Conservation (phyloP, 352 stramenopile species). For the Phytophthora citrophthora region DNA sequence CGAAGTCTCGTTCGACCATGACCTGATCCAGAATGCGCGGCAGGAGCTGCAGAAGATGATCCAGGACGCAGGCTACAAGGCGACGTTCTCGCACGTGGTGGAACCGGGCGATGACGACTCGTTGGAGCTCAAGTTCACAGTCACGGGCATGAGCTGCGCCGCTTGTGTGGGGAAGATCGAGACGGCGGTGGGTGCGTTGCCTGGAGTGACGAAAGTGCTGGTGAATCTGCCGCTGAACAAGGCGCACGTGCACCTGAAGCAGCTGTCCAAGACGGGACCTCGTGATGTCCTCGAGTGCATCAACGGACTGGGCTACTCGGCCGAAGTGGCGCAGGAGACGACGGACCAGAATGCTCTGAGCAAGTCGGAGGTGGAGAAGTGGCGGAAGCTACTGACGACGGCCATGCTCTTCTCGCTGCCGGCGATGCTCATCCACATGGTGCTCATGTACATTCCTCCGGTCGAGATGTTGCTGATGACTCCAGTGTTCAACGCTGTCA, state of each 20-base stretch:
- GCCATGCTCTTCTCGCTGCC: constrained; percentile 87
- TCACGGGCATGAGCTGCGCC: constrained; percentile 71
- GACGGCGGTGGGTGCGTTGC: constrained; percentile 58
- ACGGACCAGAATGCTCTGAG: constrained; percentile 71
- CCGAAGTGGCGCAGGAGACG: constrained; percentile 58
- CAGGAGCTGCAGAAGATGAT: constrained; percentile 63
- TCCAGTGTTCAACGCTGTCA: constrained; percentile 76
- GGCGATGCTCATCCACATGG: constrained; percentile 89
- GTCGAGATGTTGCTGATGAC: constrained; percentile 77
- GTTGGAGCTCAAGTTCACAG: constrained; percentile 81
- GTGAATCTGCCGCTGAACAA: constrained; percentile 76
- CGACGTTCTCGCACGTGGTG: constrained; percentile 78
- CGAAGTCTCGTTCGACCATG: constrained; percentile 83
- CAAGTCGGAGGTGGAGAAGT: constrained; percentile 79
- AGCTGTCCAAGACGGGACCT: constrained; percentile 75
- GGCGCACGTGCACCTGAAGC: constrained; percentile 79
- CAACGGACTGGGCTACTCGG: constrained; percentile 61
- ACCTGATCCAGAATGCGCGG: constrained; percentile 65
- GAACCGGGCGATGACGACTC: constrained; percentile 80
- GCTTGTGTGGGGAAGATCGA: constrained; percentile 78
- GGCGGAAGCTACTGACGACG: constrained; percentile 71
- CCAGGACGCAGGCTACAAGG: constrained; percentile 77
- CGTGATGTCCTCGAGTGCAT: constrained; percentile 80
- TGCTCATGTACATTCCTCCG: constrained; percentile 79
- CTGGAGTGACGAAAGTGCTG: constrained; percentile 74